Conservation (phyloP, 441 rosid species). For the Jatropha multifida region DNA sequence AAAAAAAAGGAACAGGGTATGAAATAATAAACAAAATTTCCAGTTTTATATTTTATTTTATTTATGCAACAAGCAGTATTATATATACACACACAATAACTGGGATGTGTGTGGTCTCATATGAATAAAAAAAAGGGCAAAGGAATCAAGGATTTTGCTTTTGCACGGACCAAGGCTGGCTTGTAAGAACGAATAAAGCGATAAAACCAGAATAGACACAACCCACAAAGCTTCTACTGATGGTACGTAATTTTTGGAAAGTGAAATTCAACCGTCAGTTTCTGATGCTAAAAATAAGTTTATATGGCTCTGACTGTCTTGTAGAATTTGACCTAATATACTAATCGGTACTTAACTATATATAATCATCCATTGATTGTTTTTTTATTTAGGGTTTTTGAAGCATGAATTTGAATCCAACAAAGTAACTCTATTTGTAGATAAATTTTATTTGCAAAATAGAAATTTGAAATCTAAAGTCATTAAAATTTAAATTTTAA, state of each 20-base stretch:
- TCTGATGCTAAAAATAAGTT: slow-evolving; percentile 19
- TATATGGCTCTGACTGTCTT: no score
- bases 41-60: not conserved
- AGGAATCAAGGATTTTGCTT: slow-evolving; percentile 38
- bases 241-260: not conserved
- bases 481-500: no score
- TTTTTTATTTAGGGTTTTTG: no score
- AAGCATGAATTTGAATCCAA: no score
- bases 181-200: slow-evolving; percentile 46
- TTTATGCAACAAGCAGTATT: no score
- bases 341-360: no score
- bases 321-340: no score
- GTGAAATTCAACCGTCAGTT: slow-evolving; percentile 15
- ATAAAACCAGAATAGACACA: slow-evolving; percentile 23
- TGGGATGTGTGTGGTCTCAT: slow-evolving; percentile 16
- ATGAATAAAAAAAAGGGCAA: slow-evolving; percentile 14
- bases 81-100: not conserved
- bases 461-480: no score
- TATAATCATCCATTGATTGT: no score
- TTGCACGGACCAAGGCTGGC: slow-evolving; percentile 41
- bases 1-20: no score
- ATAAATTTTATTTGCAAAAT: no score
- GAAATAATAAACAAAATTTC: not conserved
- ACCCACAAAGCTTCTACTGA: slow-evolving; percentile 26
- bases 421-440: no score